A percentile compares a stretch with the other conserved stretches of the same genome.
These are phyloP conservation scores for Zygotorulaspora danielsina DNA, from an alignment of 805 yeast genomes.

Conservation along the genomic window DNA sequence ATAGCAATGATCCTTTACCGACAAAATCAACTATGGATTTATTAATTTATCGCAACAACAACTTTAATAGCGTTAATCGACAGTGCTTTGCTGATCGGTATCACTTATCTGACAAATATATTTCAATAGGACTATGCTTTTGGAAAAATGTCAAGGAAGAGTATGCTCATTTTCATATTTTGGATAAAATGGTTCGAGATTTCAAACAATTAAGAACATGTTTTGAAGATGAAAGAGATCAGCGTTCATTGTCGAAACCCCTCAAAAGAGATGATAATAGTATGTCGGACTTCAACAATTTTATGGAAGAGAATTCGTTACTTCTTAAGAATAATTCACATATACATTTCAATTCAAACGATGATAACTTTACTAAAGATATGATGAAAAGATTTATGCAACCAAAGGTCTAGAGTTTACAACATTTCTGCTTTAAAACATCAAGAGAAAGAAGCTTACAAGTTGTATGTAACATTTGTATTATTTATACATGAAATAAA, in stretches of 20 bases:
- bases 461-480: too few species aligned
- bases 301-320: background rate
- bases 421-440: too few species aligned
- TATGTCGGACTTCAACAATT: background rate
- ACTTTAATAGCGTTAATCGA: slow-evolving; percentile 1
- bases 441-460: too few species aligned
- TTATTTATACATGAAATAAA: too few species aligned
- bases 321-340: background rate
- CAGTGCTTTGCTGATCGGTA: slow-evolving; percentile 32
- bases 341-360: background rate
- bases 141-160: slow-evolving; percentile 22
- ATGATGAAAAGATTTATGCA: slow-evolving; percentile 8
- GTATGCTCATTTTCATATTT: slow-evolving; percentile 28
- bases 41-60: slow-evolving; percentile 2
- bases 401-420: slow-evolving; percentile 2
- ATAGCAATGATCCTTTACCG: slow-evolving; percentile 1
- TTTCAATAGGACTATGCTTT: slow-evolving; percentile 29
- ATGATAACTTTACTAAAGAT: slow-evolving; percentile 7
- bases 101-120: slow-evolving; percentile 29
- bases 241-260: background rate
- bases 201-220: slow-evolving; percentile 22
- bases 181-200: slow-evolving; percentile 28
- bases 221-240: slow-evolving; percentile 12
- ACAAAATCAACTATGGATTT: slow-evolving; percentile 10
- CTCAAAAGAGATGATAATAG: background rate